phyloP scores from a whole-genome alignment of 1,139 yeast species.

The Kodamaea derodonti region DNA sequence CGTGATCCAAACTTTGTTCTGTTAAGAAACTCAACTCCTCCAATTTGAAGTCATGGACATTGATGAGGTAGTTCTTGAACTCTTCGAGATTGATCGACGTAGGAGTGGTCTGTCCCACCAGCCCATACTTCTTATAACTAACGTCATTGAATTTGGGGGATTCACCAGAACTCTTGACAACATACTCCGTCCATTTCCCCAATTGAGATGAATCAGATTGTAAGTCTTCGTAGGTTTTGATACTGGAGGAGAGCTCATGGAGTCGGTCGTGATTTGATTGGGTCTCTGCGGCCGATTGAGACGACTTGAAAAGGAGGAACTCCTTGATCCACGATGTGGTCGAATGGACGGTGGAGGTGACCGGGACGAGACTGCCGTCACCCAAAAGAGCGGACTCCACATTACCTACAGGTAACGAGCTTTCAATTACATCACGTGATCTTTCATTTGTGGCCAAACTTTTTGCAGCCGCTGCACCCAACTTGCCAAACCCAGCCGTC shows the following conservation, averaged over 20 bases:
- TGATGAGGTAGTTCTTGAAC: slow-evolving; percentile 25
- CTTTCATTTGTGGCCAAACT: too few relatives aligned
- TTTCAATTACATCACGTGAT: too few relatives aligned
- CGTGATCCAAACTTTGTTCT: slow-evolving; percentile 28
- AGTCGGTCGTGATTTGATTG: background rate
- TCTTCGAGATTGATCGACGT: slow-evolving; percentile 22
- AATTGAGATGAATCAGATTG: slow-evolving; percentile 21
- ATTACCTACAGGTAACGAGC: too few relatives aligned
- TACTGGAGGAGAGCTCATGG: slow-evolving; percentile 13
- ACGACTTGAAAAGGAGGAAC: slow-evolving; percentile 5
- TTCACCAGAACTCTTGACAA: slow-evolving; percentile 14
- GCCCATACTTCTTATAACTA: slow-evolving; percentile 11
- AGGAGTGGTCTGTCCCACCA: background rate
- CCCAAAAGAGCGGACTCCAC: too few relatives aligned
- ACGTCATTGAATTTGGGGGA: slow-evolving; percentile 7
- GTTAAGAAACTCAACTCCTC: slow-evolving; percentile 27
- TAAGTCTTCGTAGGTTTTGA: slow-evolving; percentile 21
- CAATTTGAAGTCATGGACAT: slow-evolving; percentile 27
- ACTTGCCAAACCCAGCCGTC: too few relatives aligned
- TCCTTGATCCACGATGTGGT: slow-evolving; percentile 9
- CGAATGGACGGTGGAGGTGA: too few relatives aligned
- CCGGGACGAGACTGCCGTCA: too few relatives aligned
- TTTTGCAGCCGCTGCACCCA: too few relatives aligned
- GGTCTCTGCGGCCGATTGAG: background rate
- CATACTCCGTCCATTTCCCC: slow-evolving; percentile 23